Evolutionary conservation across 2,329 filamentous ascomycete genomes (phyloP).

Genomic region (Clarireedia hainanense): DNA sequence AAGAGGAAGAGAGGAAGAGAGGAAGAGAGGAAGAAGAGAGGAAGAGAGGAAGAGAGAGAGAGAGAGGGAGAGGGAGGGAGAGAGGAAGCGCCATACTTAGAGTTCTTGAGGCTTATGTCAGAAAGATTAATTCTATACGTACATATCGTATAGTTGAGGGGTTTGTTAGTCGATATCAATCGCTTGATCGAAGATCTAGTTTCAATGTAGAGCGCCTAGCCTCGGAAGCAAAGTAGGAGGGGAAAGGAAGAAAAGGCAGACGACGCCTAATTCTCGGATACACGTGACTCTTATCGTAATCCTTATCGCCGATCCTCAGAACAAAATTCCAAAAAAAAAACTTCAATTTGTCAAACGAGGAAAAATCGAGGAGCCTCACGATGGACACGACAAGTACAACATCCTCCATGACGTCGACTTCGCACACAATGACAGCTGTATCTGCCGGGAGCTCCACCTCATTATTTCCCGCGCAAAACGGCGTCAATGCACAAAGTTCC

Average conservation of each 20-base stretch:
- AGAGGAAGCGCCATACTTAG: too few species aligned
- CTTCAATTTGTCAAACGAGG: slow-evolving; percentile 6
- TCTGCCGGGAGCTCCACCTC: slow-evolving; percentile 30
- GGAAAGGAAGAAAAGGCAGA: neutral
- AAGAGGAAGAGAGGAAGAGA: too few species aligned
- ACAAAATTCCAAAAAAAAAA: slow-evolving; percentile 7
- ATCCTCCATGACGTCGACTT: slow-evolving; percentile 56
- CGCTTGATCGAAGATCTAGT: neutral
- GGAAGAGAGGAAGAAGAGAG: too few species aligned
- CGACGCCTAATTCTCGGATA: too few species aligned
- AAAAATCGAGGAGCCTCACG: slow-evolving; percentile 6
- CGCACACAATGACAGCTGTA: slow-evolving; percentile 51
- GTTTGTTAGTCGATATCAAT: neutral
- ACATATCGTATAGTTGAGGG: too few species aligned
- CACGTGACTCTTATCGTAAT: slow-evolving; percentile 11
- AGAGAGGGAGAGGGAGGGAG: too few species aligned
- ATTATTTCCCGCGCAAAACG: slow-evolving; percentile 28
- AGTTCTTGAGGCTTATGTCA: neutral
- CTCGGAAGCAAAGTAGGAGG: neutral
- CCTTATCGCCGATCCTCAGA: slow-evolving; percentile 7
- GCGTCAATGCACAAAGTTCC: slow-evolving; percentile 10
- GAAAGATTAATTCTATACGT: too few species aligned
- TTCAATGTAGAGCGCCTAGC: too few species aligned
- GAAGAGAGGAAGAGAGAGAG: too few species aligned
- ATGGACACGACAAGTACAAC: slow-evolving; percentile 38